phyloP scores from a whole-genome alignment of 352 stramenopile species.

The Globisporangium orthogonon region DNA sequence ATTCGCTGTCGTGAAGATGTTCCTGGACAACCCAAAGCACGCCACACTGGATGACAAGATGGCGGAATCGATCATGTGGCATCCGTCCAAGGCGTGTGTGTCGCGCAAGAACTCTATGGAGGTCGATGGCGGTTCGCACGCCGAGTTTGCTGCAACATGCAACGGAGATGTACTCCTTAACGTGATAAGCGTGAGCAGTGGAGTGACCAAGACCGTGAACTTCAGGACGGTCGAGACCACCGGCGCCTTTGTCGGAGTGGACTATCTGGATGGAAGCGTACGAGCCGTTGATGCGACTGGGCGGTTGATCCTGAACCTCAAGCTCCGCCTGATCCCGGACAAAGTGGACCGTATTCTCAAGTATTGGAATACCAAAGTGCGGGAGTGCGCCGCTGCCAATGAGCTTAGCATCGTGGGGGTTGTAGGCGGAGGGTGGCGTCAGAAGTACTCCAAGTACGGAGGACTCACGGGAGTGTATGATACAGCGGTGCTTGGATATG shows the following conservation, averaged over 20 bases:
- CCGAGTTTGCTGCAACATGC: conserved; percentile 19
- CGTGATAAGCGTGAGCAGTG: conserved; percentile 10
- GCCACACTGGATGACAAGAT: conserved; percentile 13
- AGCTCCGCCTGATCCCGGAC: conserved; percentile 16
- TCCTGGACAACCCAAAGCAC: conserved; percentile 16
- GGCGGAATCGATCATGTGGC: conserved; percentile 17
- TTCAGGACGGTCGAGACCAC: conserved; percentile 18
- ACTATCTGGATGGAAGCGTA: conserved; percentile 15
- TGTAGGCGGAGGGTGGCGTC: conserved; percentile 22
- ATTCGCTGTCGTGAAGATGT: conserved; percentile 16
- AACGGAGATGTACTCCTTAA: conserved; percentile 14
- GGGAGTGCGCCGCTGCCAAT: conserved; percentile 16
- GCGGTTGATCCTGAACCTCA: conserved; percentile 11
- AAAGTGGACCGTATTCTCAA: conserved; percentile 13
- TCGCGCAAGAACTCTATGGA: conserved; percentile 16
- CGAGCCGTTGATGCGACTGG: conserved; percentile 14
- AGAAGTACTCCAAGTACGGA: conserved; percentile 15
- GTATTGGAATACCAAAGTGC: conserved; percentile 6
- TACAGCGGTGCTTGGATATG: conserved; percentile 19
- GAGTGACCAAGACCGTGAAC: conserved; percentile 21
- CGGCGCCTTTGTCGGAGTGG: conserved; percentile 16
- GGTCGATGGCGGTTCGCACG: conserved; percentile 24
- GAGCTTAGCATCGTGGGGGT: conserved; percentile 16
- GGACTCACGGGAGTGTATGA: conserved; percentile 2
- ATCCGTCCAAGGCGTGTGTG: conserved; percentile 17